Conservation (phyloP, 768 basidiomycete genomes). For the Pleurotus pulmonarius region DNA sequence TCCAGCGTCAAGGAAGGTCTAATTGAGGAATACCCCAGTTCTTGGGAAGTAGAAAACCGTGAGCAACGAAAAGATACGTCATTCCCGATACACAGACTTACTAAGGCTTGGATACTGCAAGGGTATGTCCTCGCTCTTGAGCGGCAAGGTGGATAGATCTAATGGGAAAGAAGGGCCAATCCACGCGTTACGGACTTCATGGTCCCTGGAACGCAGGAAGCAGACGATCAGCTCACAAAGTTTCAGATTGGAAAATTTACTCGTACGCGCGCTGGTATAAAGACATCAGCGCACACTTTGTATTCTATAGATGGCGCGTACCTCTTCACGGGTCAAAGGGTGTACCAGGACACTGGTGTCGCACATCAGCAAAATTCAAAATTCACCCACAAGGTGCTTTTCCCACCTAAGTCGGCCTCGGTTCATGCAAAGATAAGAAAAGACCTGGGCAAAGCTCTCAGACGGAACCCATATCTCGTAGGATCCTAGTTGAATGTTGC, state of each 20-base stretch:
- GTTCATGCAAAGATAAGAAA: conserved; percentile 69
- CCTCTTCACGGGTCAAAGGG: conserved; percentile 69
- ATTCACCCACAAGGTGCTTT: too few relatives aligned
- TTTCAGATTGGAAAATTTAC: conserved; percentile 27
- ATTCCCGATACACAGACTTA: conserved; percentile 25
- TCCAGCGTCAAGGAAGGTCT: conserved; percentile 49
- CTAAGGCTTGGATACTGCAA: conserved; percentile 66
- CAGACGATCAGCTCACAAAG: conserved; percentile 29
- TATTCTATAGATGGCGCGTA: conserved; percentile 27
- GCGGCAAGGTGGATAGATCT: conserved; percentile 53
- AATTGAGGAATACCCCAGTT: conserved; percentile 65
- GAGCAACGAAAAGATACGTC: neutral
- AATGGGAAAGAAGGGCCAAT: conserved; percentile 69
- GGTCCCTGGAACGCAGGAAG: conserved; percentile 46
- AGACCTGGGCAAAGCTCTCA: conserved; percentile 72
- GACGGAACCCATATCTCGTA: conserved; percentile 81
- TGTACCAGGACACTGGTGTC: conserved; percentile 62
- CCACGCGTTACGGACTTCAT: conserved; percentile 69
- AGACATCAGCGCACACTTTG: neutral
- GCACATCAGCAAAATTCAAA: too few relatives aligned
- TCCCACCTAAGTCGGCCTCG: conserved; percentile 63
- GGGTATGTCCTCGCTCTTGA: conserved; percentile 51
- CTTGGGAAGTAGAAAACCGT: conserved; percentile 26
- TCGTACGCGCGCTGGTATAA: neutral
- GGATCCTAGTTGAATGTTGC: conserved; percentile 43